Evolutionary conservation across 495 filamentous ascomycete species (phyloP), one percentile per base, ranked within the genome.

Genomic region (Hypoxylon lienhwacheense): DNA sequence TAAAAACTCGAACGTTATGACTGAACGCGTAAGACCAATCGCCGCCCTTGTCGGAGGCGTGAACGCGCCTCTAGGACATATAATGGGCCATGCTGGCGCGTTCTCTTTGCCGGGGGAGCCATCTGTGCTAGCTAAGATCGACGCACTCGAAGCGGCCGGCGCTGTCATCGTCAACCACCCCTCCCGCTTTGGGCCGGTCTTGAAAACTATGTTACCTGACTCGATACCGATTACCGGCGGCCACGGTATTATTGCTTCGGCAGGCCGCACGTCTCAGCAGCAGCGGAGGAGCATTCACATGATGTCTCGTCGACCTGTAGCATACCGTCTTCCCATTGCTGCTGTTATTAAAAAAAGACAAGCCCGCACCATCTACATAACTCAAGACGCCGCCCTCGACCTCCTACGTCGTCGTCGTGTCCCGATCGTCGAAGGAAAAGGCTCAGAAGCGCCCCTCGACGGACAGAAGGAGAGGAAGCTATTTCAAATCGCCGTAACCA

Each of bases 21-120:
- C 19, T 40, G 16, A 56, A 40, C 0, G 15, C 4, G 41, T 54
- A 91, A n/a, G 87, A 59, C 90, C 90, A 0, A 88, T 96, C 17
- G 84, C 89, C 65, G 91, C 84, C 28, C 74, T 95, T 6, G 73
- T 95, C 33, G 89, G 82, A 20, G 90, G 91, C 1, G 63, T 85
- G 24, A 70, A 83, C 25, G 86, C 88, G 25, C 76, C 78, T 5
- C 70, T 75, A 11, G 85, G 86, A 1, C 78, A 80, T n/a, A 78
- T 90, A 25, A 93, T 96, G 90, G 91, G 91, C 14, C 91, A 95
- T 69, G 87, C 89, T 10, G 91, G 91, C 11, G 91, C 91, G 24
- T 88, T 89, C 73, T 75, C 80, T 22, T 76, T 82, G 0, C 73
- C 81, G 6, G 85, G 85, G 11, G 88, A 95, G 53, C 82, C 83